Evolutionary conservation across 1,139 yeast genomes (phyloP).

Genomic region (Citeromyces siamensis): DNA sequence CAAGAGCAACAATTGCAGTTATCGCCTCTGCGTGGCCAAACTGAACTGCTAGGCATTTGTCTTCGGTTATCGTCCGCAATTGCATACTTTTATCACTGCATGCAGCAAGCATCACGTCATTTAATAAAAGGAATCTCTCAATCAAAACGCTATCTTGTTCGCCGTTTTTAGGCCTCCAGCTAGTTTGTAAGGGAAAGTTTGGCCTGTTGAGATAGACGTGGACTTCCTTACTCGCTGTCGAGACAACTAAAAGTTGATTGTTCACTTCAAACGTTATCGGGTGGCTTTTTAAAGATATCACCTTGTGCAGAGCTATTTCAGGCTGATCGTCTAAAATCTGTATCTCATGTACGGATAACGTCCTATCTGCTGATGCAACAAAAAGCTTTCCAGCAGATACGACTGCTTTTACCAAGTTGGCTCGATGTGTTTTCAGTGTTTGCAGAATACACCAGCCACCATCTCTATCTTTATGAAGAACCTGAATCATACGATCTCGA

Average conservation of each 20-base stretch:
- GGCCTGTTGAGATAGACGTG: not conserved
- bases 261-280: conserved; percentile 26
- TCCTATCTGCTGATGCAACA: conserved; percentile 49
- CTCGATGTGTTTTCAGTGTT: conserved; percentile 46
- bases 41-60: conserved; percentile 27
- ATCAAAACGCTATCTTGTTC: conserved; percentile 27
- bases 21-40: conserved; percentile 63
- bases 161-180: conserved; percentile 28
- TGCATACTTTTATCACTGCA: conserved; percentile 49
- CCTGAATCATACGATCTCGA: conserved; percentile 51
- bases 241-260: conserved; percentile 28
- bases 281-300: conserved; percentile 35
- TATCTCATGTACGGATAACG: conserved; percentile 37
- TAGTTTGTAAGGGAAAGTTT: conserved; percentile 23
- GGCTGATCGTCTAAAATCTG: conserved; percentile 6
- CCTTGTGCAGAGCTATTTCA: conserved; percentile 25
- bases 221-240: conserved; percentile 21
- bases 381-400: conserved; percentile 22
- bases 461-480: conserved; percentile 21
- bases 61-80: conserved; percentile 26
- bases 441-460: conserved; percentile 37
- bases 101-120: conserved; percentile 27
- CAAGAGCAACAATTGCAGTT: conserved; percentile 23
- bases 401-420: conserved; percentile 30
- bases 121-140: conserved; percentile 25